Percentiles rank a stretch among this genome's conserved stretches.
Evolutionary conservation across 805 yeast species (phyloP).

Genomic region (Clavispora asparagi): DNA sequence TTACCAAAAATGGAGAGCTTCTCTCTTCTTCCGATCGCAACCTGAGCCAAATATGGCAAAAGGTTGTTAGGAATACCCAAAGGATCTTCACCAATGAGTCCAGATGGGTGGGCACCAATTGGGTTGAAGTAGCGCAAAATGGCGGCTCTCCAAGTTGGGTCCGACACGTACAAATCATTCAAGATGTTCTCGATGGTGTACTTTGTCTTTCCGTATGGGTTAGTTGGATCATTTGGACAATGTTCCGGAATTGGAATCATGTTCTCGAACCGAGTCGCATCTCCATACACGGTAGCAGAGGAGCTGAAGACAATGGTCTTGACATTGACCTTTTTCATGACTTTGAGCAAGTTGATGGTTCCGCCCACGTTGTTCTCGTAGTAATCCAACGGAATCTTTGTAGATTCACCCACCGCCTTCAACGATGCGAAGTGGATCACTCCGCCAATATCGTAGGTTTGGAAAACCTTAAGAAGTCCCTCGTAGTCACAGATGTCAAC

Average conservation of each 20-base stretch:
- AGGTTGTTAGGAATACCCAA: constrained; percentile 72
- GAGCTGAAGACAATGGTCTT: constrained; percentile 64
- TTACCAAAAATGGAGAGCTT: constrained; percentile 65
- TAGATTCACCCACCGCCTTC: constrained; percentile 79
- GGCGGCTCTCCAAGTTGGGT: constrained; percentile 47
- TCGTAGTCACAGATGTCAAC: constrained; percentile 53
- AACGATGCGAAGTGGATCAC: constrained; percentile 80
- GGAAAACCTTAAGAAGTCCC: constrained; percentile 44
- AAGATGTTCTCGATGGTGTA: constrained; percentile 57
- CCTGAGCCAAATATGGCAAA: constrained; percentile 72
- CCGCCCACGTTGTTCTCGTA: constrained; percentile 67
- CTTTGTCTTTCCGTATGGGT: constrained; percentile 77
- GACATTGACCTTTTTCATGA: constrained; percentile 44
- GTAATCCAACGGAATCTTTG: constrained; percentile 60
- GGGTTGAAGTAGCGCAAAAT: constrained; percentile 78
- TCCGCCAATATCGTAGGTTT: constrained; percentile 44
- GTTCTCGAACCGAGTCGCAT: constrained; percentile 63
- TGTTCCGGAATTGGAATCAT: constrained; percentile 78
- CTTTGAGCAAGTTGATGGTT: constrained; percentile 51
- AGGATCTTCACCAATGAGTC: constrained; percentile 77
- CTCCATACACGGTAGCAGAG: constrained; percentile 82
- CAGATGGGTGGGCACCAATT: constrained; percentile 82
- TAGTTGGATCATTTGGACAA: constrained; percentile 69
- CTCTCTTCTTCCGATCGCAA: constrained; percentile 66
- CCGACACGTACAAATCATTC: constrained; percentile 47